A percentile compares a stretch with the other conserved stretches of the same genome.
Conservation (phyloP, 2,329 filamentous ascomycete genomes). For the Pseudogymnoascus sp. region DNA sequence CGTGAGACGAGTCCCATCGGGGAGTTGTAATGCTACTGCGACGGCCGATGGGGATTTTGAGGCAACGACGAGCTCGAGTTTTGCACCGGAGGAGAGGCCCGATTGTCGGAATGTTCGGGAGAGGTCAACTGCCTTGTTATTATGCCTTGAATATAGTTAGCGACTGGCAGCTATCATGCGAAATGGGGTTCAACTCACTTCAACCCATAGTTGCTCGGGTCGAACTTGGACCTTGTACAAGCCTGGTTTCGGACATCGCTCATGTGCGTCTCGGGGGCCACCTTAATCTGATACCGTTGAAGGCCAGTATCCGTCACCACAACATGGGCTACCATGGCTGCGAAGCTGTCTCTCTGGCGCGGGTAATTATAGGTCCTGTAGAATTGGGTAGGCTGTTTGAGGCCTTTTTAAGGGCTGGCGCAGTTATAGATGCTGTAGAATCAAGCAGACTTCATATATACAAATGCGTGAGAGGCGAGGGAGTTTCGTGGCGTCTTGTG, state of each 20-base stretch:
- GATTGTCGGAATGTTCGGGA: slow-evolving; percentile 77
- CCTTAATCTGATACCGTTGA: slow-evolving; percentile 73
- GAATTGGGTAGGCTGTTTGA: background rate
- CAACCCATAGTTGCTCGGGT: slow-evolving; percentile 66
- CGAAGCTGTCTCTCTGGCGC: background rate
- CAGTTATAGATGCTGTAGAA: background rate
- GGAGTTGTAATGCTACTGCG: slow-evolving; percentile 81
- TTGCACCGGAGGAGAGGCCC: slow-evolving; percentile 76
- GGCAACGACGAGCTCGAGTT: slow-evolving; percentile 82
- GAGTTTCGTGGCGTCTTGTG: background rate
- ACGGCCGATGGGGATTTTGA: slow-evolving; percentile 81
- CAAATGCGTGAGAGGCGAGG: background rate
- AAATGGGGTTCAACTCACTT: slow-evolving; percentile 51
- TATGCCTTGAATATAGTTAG: slow-evolving; percentile 48
- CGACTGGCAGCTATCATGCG: background rate
- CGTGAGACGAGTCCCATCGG: slow-evolving; percentile 62
- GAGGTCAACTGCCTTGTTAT: slow-evolving; percentile 79
- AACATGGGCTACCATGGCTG: slow-evolving; percentile 75
- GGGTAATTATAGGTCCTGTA: background rate
- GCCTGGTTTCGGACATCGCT: slow-evolving; percentile 83
- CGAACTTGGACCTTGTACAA: slow-evolving; percentile 61
- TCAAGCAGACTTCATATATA: background rate
- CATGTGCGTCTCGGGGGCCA: slow-evolving; percentile 71
- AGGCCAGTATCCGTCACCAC: slow-evolving; percentile 78
- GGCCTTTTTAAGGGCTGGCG: background rate